These are phyloP conservation scores for Geotrichum australiense DNA, from an alignment of 1,139 yeast genomes.

Conservation along the genomic window DNA sequence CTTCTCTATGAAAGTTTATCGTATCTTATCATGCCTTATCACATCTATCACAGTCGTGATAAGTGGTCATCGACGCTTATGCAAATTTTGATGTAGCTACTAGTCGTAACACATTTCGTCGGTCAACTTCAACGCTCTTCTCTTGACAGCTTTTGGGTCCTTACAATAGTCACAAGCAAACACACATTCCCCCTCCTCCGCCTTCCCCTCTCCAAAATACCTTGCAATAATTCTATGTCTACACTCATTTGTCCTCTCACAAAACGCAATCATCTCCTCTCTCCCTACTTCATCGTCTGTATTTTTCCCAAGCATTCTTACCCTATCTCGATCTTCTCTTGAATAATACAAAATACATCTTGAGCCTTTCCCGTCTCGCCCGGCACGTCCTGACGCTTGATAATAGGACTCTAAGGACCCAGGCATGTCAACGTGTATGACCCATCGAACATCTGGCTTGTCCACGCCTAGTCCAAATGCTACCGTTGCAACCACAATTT, in stretches of 20 bases:
- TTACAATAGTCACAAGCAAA: slow-evolving; percentile 34
- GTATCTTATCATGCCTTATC: no score
- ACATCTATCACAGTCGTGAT: no score
- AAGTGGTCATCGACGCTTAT: no score
- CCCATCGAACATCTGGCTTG: slow-evolving; percentile 85
- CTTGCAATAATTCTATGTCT: slow-evolving; percentile 71
- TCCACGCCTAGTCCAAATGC: slow-evolving; percentile 98
- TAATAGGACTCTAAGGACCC: slow-evolving; percentile 84
- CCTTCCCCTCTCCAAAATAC: slow-evolving; percentile 58
- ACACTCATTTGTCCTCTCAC: slow-evolving; percentile 75
- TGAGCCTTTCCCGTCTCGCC: slow-evolving; percentile 77
- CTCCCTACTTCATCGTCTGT: slow-evolving; percentile 4
- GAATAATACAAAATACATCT: slow-evolving; percentile 70
- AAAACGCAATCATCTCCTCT: slow-evolving; percentile 52
- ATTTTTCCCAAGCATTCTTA: slow-evolving; percentile 24
- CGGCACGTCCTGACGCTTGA: slow-evolving; percentile 94
- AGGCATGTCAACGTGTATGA: slow-evolving; percentile 76
- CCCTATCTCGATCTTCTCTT: slow-evolving; percentile 45
- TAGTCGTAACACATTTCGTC: no score
- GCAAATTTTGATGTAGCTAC: not conserved
- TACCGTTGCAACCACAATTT: slow-evolving; percentile 57
- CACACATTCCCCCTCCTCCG: slow-evolving; percentile 25
- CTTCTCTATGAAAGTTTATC: no score
- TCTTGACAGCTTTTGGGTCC: slow-evolving; percentile 17
- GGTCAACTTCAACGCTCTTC: slow-evolving; percentile 9